These are phyloP conservation scores for Mycena amicta DNA, from an alignment of 768 basidiomycete species.

Conservation along the genomic window DNA sequence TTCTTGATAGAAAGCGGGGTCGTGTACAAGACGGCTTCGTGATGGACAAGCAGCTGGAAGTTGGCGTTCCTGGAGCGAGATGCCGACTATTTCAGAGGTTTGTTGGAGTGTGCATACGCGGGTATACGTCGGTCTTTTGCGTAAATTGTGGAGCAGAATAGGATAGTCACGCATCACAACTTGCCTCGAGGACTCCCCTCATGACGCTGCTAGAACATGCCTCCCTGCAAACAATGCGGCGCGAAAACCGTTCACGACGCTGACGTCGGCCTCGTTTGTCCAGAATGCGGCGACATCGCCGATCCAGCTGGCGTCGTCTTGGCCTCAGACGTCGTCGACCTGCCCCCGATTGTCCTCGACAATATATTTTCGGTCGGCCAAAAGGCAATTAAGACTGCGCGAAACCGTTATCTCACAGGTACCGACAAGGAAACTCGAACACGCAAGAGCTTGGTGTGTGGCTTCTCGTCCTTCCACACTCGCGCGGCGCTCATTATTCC, in stretches of 20 bases:
- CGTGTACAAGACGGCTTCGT: not conserved
- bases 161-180: too few species aligned
- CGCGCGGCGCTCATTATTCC: constrained; percentile 17
- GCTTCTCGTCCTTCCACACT: constrained; percentile 9
- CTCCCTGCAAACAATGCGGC: constrained; percentile 56
- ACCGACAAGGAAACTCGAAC: constrained; percentile 68
- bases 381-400: constrained; percentile 49
- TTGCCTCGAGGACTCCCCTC: not conserved
- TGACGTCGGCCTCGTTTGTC: constrained; percentile 66
- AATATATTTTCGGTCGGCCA: constrained; percentile 35
- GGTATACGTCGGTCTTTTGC: too few species aligned
- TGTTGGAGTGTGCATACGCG: too few species aligned
- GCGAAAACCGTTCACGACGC: constrained; percentile 56
- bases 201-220: not conserved
- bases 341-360: constrained; percentile 35
- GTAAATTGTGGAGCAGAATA: too few species aligned
- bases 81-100: not conserved
- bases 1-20: not conserved
- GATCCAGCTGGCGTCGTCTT: constrained; percentile 67
- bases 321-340: constrained; percentile 43
- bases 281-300: constrained; percentile 67
- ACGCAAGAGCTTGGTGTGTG: constrained; percentile 61
- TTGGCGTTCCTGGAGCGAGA: too few species aligned
- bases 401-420: constrained; percentile 64
- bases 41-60: not conserved